Evolutionary conservation across 495 filamentous ascomycete genomes (phyloP).

Genomic region (Letharia columbiana): DNA sequence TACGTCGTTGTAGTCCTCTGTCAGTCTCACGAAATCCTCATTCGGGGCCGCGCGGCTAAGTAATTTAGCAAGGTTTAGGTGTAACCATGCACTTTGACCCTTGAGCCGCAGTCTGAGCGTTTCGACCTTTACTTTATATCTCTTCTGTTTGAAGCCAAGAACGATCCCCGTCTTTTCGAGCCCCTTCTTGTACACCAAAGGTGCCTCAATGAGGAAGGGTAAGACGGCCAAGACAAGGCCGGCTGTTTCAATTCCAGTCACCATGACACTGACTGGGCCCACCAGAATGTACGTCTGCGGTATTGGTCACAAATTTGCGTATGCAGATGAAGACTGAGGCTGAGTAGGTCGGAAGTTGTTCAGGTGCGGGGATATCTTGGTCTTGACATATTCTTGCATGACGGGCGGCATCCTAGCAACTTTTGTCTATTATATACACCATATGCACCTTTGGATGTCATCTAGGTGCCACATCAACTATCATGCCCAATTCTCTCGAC

Average conservation of each 20-base stretch:
- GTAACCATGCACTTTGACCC: too few species aligned
- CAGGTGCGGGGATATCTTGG: background rate
- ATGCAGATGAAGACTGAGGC: too few species aligned
- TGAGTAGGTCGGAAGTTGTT: too few species aligned
- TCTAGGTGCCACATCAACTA: background rate
- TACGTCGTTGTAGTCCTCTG: too few species aligned
- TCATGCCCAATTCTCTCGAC: background rate
- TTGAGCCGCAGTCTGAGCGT: too few species aligned
- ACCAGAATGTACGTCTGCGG: background rate
- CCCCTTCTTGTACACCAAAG: slow-evolving; percentile 1
- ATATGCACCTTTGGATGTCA: background rate
- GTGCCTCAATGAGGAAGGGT: slow-evolving; percentile 5
- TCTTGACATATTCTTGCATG: background rate
- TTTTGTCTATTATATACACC: background rate
- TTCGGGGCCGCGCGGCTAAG: too few species aligned
- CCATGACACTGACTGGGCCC: background rate
- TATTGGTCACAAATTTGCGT: too few species aligned
- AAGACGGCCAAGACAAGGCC: slow-evolving; percentile 1
- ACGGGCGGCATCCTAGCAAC: background rate
- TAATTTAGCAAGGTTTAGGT: too few species aligned
- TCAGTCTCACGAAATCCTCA: too few species aligned
- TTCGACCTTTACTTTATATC: too few species aligned
- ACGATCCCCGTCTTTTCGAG: background rate
- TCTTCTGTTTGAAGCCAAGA: too few species aligned
- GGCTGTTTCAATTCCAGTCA: slow-evolving; percentile 5